A percentile compares a stretch with the other conserved stretches of the same genome.
phyloP scores from a whole-genome alignment of 495 filamentous ascomycete genomes.

The Thozetella sp. region DNA sequence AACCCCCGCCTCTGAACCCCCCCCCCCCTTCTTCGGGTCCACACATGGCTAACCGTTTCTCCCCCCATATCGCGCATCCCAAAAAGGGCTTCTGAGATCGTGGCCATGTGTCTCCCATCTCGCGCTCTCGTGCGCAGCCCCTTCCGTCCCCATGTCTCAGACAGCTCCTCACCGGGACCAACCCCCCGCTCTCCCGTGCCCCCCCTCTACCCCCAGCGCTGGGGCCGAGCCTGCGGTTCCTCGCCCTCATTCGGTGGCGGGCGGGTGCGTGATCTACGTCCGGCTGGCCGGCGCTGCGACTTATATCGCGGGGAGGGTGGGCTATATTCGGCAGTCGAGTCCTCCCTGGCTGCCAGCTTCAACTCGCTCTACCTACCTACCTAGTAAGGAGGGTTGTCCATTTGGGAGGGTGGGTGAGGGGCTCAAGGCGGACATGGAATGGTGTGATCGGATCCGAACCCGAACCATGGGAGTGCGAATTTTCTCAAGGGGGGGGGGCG shows the following conservation, averaged over 20 bases:
- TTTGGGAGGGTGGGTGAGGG: no score
- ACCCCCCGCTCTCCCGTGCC: neutral
- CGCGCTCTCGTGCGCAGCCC: neutral
- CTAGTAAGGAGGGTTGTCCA: neutral
- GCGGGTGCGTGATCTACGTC: neutral
- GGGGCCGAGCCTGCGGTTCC: neutral
- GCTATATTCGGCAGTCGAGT: neutral
- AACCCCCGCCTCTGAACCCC: neutral
- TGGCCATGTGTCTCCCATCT: neutral
- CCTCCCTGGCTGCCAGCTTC: no score
- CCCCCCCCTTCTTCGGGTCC: neutral
- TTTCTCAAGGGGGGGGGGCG: neutral
- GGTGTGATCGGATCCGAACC: neutral
- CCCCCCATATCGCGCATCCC: no score
- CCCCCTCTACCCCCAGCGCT: neutral
- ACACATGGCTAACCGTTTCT: no score
- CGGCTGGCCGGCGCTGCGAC: neutral
- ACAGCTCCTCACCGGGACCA: neutral
- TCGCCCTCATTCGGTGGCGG: neutral
- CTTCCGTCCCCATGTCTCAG: neutral
- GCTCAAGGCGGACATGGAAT: no score
- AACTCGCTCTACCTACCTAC: no score
- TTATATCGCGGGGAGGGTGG: neutral
- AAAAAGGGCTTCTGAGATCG: neutral
- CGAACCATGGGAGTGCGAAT: neutral